Evolutionary conservation across 31 red algal species (phyloP).

Genomic region (Porphyra umbilicalis): DNA sequence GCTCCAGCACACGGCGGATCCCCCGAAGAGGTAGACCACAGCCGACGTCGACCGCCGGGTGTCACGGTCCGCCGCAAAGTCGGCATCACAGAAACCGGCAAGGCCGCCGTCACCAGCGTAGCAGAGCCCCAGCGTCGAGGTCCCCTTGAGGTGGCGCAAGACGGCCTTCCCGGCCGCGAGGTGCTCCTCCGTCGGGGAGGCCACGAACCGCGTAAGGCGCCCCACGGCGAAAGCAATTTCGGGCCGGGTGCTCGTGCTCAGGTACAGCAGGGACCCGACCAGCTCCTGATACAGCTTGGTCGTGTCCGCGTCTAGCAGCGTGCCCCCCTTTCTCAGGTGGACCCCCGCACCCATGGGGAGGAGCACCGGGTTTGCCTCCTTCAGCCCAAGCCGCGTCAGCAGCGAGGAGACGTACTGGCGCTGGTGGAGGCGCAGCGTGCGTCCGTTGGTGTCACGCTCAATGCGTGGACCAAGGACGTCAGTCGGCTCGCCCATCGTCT

Average conservation of each 20-base stretch:
- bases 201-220: background rate
- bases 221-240: background rate
- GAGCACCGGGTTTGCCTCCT: too few species aligned
- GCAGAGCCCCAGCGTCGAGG: background rate
- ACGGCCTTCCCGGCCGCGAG: background rate
- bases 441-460: too few species aligned
- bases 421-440: too few species aligned
- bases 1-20: slow-evolving; percentile 8
- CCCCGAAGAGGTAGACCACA: background rate
- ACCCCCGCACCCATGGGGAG: too few species aligned
- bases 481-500: slow-evolving; percentile 6
- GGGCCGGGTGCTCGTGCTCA: too few species aligned
- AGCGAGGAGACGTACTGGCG: too few species aligned
- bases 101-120: background rate
- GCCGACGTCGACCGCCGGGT: slow-evolving; percentile 6
- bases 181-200: background rate
- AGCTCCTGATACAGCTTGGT: background rate
- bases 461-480: too few species aligned
- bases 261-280: background rate
- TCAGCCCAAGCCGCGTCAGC: too few species aligned
- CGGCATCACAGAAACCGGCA: background rate
- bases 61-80: slow-evolving; percentile 14
- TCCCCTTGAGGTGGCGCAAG: slow-evolving; percentile 1
- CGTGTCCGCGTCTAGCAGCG: background rate
- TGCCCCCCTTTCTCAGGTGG: background rate